These are phyloP conservation scores for Xylaria palmicola DNA, from an alignment of 495 filamentous ascomycete species.

Conservation along the genomic window DNA sequence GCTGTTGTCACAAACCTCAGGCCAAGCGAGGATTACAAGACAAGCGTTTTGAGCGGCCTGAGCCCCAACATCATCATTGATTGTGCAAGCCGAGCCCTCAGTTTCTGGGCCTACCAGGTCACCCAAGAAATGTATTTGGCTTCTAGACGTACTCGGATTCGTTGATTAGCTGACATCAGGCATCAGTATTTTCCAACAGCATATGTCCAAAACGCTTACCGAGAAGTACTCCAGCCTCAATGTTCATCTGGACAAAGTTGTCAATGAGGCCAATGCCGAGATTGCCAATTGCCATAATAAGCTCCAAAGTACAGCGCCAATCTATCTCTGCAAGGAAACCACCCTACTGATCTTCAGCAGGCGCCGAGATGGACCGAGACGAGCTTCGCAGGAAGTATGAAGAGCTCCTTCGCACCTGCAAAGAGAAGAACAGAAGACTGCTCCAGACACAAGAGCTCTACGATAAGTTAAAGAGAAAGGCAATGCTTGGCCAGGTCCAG, in stretches of 20 bases:
- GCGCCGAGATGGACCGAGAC: conserved; percentile 64
- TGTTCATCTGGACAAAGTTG: conserved; percentile 73
- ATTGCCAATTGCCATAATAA: conserved; percentile 67
- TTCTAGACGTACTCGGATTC: neutral
- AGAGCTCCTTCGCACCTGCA: conserved; percentile 65
- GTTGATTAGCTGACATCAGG: conserved; percentile 8
- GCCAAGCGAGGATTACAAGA: conserved; percentile 92
- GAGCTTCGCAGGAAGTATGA: conserved; percentile 71
- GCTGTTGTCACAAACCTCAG: conserved; percentile 72
- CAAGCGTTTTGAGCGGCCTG: conserved; percentile 81
- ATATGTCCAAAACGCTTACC: conserved; percentile 66
- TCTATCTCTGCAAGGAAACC: conserved; percentile 5
- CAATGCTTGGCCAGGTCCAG: conserved; percentile 67
- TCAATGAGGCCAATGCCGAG: conserved; percentile 78
- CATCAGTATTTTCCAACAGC: conserved; percentile 76
- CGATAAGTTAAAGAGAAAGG: conserved; percentile 73
- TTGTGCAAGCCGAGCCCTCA: conserved; percentile 77
- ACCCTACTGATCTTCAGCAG: conserved; percentile 38
- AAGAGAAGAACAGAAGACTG: conserved; percentile 75
- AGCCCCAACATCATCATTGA: conserved; percentile 86
- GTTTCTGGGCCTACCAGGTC: conserved; percentile 90
- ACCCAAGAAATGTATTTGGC: conserved; percentile 78
- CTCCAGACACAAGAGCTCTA: conserved; percentile 81
- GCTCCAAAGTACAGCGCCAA: conserved; percentile 27
- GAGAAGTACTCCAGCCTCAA: conserved; percentile 72